Base-by-base conservation (phyloP, 306 rosid genomes). In the Oemleria cerasiformis region DNA sequence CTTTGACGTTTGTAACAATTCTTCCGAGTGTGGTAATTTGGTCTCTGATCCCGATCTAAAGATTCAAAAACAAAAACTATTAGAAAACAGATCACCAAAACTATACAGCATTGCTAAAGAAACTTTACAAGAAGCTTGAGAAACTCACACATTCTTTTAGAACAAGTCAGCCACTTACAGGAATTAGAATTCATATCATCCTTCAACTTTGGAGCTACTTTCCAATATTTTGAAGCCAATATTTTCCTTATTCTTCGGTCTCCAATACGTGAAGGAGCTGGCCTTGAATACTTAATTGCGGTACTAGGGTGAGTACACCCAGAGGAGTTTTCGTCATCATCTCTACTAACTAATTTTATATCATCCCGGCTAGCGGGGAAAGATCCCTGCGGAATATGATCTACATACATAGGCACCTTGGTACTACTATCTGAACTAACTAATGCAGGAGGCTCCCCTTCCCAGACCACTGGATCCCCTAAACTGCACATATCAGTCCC, bases 321-420 rank as follows among this genome's bases (percentile, higher is more conserved):
- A 36, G 86, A 90, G 79, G 83, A 84, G 67, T 90, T 90, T 86
- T 92, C 96, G 86, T 92, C 96, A 82, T 92, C 96, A 88, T 92
- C 98, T 88, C 96, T 92, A 92, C 87, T 79, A 85, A 81, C 88
- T 90, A 92, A 67, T 63, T 84, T 80, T 81, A 79, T 80, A 86
- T 86, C 83, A 75, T 84, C 88, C 63, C 84, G 81, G 68, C 78
- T 69, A 43, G 73, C 76, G 50, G 87, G 85, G 84, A 82, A 74
- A 67, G 86, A 80, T 62, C 68, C 75, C 75, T 17, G 75, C 77
- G 83, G 85, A 75, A 70, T 66, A 72, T 49, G 77, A 72, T 89
- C 82, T 72, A 53, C 79, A 73, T 63, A 70, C 67, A 69, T 65
- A 55, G 80, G 87, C 72, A 78, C 78, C 91, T 85, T 85, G 64